Percentiles rank a stretch among this genome's conserved stretches.
Evolutionary conservation across 2,329 filamentous ascomycete genomes (phyloP).

Genomic region (Aspergillus viridinutans): DNA sequence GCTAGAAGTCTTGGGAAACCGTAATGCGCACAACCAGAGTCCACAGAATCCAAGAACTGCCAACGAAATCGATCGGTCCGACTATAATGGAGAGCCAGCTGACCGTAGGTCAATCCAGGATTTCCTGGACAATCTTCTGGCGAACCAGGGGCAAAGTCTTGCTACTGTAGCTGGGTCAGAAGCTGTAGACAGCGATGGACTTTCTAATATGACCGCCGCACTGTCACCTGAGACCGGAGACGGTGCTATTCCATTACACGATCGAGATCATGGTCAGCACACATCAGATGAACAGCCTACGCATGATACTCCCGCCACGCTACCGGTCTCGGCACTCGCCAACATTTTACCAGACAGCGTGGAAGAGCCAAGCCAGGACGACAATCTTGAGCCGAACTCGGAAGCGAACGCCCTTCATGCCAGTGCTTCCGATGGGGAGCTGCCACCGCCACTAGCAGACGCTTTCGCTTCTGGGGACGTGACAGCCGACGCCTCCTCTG

Average conservation of each 20-base stretch:
- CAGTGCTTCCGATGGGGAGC: slow-evolving; percentile 11
- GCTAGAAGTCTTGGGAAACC: slow-evolving; percentile 36
- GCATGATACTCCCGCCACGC: slow-evolving; percentile 9
- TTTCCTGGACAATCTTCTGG: slow-evolving; percentile 32
- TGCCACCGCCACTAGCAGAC: slow-evolving; percentile 15
- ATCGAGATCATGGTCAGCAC: slow-evolving; percentile 2
- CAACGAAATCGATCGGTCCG: slow-evolving; percentile 10
- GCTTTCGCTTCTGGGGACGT: slow-evolving; percentile 14
- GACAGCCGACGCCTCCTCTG: slow-evolving; percentile 7
- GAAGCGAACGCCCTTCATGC: slow-evolving; percentile 11
- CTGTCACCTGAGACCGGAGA: slow-evolving; percentile 15
- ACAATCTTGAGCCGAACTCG: slow-evolving; percentile 10
- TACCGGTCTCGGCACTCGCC: slow-evolving; percentile 8
- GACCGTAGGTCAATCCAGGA: slow-evolving; percentile 31
- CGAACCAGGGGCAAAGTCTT: slow-evolving; percentile 25
- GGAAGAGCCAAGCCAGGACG: slow-evolving; percentile 26
- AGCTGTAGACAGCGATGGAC: slow-evolving; percentile 18
- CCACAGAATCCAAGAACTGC: slow-evolving; percentile 12
- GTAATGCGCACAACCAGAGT: slow-evolving; percentile 18
- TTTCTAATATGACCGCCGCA: slow-evolving; percentile 19
- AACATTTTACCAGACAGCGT: slow-evolving; percentile 29
- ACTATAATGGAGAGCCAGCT: slow-evolving; percentile 10
- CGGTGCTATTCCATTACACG: slow-evolving; percentile 1
- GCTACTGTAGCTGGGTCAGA: slow-evolving; percentile 12
- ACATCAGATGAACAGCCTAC: slow-evolving; percentile 5